phyloP scores from a whole-genome alignment of 2,329 filamentous ascomycete species.

The Zymoseptoria crescenta region DNA sequence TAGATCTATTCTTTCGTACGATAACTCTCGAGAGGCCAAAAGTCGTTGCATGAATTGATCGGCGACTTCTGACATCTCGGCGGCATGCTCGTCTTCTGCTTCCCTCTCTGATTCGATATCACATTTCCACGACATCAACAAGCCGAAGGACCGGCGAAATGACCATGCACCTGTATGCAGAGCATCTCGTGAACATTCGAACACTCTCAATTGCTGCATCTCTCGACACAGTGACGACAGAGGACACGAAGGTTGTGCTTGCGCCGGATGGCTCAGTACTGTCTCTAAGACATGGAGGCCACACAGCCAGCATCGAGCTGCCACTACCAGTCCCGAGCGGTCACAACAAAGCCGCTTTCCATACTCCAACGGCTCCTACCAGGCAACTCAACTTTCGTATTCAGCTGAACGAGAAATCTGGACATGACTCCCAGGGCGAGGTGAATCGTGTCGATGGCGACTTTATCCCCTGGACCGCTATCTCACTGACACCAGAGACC shows the following conservation, averaged over 20 bases:
- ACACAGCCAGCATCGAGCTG: conserved; percentile 38
- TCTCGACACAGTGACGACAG: conserved; percentile 37
- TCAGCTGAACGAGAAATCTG: conserved; percentile 38
- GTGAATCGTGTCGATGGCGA: conserved; percentile 24
- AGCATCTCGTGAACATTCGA: conserved; percentile 53
- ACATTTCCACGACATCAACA: background rate
- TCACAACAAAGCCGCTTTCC: conserved; percentile 36
- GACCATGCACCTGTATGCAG: conserved; percentile 47
- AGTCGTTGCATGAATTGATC: background rate
- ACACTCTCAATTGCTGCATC: conserved; percentile 52
- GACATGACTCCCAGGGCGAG: conserved; percentile 7
- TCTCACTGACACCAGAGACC: conserved; percentile 22
- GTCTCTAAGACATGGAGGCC: conserved; percentile 40
- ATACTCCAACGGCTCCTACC: conserved; percentile 40
- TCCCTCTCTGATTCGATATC: background rate
- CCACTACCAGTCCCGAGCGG: conserved; percentile 39
- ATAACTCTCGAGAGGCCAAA: background rate
- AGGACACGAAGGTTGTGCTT: conserved; percentile 37
- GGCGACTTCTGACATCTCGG: background rate
- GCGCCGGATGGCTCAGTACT: conserved; percentile 38
- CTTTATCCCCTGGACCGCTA: conserved; percentile 39
- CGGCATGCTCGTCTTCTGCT: background rate
- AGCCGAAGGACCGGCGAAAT: conserved; percentile 1
- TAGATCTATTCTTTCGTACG: background rate
- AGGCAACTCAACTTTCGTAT: conserved; percentile 49